Evolutionary conservation across 352 stramenopile genomes (phyloP).

Genomic region (Phytophthora vignae): DNA sequence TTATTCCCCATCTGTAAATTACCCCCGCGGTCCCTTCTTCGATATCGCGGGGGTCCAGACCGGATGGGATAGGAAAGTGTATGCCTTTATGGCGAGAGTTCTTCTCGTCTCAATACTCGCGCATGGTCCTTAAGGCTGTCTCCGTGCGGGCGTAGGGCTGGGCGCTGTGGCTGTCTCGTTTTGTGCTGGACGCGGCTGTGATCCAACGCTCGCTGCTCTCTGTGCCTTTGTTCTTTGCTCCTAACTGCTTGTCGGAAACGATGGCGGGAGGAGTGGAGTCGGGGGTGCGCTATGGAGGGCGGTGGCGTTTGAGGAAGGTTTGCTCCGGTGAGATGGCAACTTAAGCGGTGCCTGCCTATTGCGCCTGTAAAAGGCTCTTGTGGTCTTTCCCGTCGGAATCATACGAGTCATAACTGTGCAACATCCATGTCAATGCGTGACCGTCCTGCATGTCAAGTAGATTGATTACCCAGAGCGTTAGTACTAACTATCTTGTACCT

Average conservation of each 20-base stretch:
- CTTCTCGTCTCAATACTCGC: constrained; percentile 77
- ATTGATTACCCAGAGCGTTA: background rate
- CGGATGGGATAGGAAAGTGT: constrained; percentile 88
- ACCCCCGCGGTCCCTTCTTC: constrained; percentile 47
- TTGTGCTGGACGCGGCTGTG: constrained; percentile 32
- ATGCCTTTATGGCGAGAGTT: constrained; percentile 75
- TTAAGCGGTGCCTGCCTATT: constrained; percentile 46
- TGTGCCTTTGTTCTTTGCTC: constrained; percentile 18
- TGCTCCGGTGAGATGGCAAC: constrained; percentile 37
- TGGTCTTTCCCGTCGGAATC: constrained; percentile 86
- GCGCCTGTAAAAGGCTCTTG: constrained; percentile 70
- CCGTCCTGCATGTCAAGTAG: constrained; percentile 23
- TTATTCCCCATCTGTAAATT: constrained; percentile 77
- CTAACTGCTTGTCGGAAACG: constrained; percentile 45
- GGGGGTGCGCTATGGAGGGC: constrained; percentile 6
- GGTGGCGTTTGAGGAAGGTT: constrained; percentile 31
- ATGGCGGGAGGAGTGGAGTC: constrained; percentile 28
- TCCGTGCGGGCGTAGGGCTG: constrained; percentile 72
- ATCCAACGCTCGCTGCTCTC: constrained; percentile 28
- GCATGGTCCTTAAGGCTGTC: constrained; percentile 94
- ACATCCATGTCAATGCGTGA: constrained; percentile 63
- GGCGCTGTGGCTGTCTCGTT: constrained; percentile 44
- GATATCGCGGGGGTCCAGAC: constrained; percentile 81
- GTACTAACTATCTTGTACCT: constrained; percentile 19
- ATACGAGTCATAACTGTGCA: constrained; percentile 95